Evolutionary conservation across 2,329 filamentous ascomycete genomes (phyloP), one percentile per base, ranked within the genome.

Genomic region (Ceratocystis lukuohia): DNA sequence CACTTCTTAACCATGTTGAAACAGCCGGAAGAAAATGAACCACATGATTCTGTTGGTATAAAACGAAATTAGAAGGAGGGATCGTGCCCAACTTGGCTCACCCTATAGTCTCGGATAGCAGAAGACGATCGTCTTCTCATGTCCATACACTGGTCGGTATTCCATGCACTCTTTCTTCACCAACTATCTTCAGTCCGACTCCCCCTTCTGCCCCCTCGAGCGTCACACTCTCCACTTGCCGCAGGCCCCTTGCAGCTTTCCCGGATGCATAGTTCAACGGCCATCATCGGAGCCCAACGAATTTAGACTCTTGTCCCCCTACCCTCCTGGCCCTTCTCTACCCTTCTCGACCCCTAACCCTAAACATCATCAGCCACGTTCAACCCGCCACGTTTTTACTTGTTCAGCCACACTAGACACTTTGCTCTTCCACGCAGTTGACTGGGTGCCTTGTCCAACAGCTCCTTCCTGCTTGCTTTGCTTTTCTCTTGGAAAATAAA

Each of bases 381-480:
- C 37, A 12, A 0, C 37, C 10, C 37, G 37, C 37, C 37, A 41
- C 30, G 6, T 45, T 15, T 25, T 6, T 45, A 3, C 22, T 12
- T 62, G 2, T 25, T 4, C 30, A 33, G 25, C 44, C 61, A 22
- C 44, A 48, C 17, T 48, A 41, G 37, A 41, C 37, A 41, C 37
- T 48, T 45, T 46, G 37, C 4, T n/a, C 61, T 48, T 48, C 53
- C 53, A 67, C 62, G 66, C 66, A 67, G 68, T 62, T 68, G 62
- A 33, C 66, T 53, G 48, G 66, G 20, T 67, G 66, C 66, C 66
- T 67, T 53, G 48, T 53, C 20, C 48, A 8, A 12, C 48, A 53
- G 22, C 46, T 22, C n/a, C 20, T 53, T 59, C 53, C 22, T 59
- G 5, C 25, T 30, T 59, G 50, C 22, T 56, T 10, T 57, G 37